phyloP scores from a whole-genome alignment of 2,329 filamentous ascomycete species.

The Aureobasidium sp. region DNA sequence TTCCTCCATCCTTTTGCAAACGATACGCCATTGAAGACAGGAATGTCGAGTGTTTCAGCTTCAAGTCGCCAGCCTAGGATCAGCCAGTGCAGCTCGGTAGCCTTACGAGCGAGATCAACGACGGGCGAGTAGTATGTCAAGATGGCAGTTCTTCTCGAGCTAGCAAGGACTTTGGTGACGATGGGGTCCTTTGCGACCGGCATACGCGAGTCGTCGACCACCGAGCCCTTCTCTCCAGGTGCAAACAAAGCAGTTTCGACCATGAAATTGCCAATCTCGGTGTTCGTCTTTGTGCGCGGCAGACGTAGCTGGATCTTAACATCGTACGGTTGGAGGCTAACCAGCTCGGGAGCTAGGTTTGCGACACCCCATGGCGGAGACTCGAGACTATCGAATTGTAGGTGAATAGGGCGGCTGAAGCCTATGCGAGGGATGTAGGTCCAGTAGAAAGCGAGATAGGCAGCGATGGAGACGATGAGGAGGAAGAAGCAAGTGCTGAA shows the following conservation, averaged over 20 bases:
- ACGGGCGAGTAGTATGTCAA: conserved; percentile 70
- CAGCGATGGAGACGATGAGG: conserved; percentile 48
- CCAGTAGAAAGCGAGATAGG: conserved; percentile 62
- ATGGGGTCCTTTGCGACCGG: background rate
- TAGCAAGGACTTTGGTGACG: conserved; percentile 22
- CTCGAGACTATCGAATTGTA: conserved; percentile 52
- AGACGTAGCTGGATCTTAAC: conserved; percentile 65
- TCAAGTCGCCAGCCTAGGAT: conserved; percentile 58
- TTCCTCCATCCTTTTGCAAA: conserved; percentile 51
- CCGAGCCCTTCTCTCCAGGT: conserved; percentile 8
- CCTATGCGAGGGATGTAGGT: conserved; percentile 59
- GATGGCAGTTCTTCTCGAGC: conserved; percentile 64
- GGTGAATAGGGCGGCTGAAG: conserved; percentile 51
- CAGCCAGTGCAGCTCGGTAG: conserved; percentile 60
- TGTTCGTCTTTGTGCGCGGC: conserved; percentile 68
- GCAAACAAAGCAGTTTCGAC: conserved; percentile 62
- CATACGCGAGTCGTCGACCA: conserved; percentile 1
- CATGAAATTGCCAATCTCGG: conserved; percentile 88
- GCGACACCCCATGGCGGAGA: conserved; percentile 41
- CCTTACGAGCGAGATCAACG: conserved; percentile 51
- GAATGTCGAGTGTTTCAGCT: conserved; percentile 53
- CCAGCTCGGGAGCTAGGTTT: conserved; percentile 44
- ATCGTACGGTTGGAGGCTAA: conserved; percentile 74
- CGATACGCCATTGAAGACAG: conserved; percentile 63
- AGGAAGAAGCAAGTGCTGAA: conserved; percentile 45